phyloP scores from a whole-genome alignment of 345 rosid genomes.

The Hibiscus syriacus region DNA sequence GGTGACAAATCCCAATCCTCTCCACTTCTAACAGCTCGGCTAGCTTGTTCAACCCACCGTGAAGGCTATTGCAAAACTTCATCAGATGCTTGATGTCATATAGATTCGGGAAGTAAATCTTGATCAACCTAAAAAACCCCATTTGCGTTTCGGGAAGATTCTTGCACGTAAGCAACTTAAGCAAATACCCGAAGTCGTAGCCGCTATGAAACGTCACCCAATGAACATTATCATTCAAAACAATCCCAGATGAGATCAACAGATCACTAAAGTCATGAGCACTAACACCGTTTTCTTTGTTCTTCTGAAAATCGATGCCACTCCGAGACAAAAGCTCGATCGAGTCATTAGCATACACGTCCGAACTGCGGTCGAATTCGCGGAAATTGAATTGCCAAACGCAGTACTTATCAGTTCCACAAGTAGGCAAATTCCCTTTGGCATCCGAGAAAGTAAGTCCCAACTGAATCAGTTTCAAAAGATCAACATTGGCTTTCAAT shows the following conservation, averaged over 20 bases:
- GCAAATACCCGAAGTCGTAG: slow-evolving; percentile 73
- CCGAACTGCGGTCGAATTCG: slow-evolving; percentile 45
- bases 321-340: slow-evolving; percentile 53
- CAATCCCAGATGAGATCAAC: slow-evolving; percentile 70
- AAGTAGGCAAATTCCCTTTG: slow-evolving; percentile 55
- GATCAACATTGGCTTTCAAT: slow-evolving; percentile 53
- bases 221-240: slow-evolving; percentile 54
- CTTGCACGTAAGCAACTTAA: slow-evolving; percentile 60
- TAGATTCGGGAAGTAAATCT: slow-evolving; percentile 47
- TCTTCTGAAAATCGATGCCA: slow-evolving; percentile 62
- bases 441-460: slow-evolving; percentile 68
- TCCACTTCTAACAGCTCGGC: slow-evolving; percentile 63
- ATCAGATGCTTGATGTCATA: slow-evolving; percentile 71
- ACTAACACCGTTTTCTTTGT: slow-evolving; percentile 47
- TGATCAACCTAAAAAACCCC: slow-evolving; percentile 45
- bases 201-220: slow-evolving; percentile 82
- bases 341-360: slow-evolving; percentile 50
- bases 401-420: slow-evolving; percentile 52
- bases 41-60: slow-evolving; percentile 73
- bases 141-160: slow-evolving; percentile 43
- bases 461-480: slow-evolving; percentile 69
- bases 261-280: slow-evolving; percentile 47
- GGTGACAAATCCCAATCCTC: slow-evolving; percentile 67
- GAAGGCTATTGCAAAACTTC: slow-evolving; percentile 65
- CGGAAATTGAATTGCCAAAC: slow-evolving; percentile 80